Base-by-base conservation (phyloP, 495 filamentous ascomycete genomes). In the Staphylotrichum longicolle region DNA sequence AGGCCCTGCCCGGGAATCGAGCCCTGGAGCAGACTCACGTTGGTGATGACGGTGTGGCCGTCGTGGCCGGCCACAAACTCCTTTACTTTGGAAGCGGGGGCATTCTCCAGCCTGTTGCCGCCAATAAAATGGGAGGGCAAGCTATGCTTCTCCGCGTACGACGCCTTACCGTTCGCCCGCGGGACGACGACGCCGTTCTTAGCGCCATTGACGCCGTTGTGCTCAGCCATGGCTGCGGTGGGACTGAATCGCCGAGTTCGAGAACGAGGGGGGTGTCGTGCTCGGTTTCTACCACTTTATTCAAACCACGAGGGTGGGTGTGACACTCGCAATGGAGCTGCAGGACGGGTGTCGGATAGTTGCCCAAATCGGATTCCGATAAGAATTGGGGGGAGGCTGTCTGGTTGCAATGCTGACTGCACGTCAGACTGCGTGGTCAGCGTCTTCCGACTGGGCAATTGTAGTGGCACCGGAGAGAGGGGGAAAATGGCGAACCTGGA, bases 21-120 rank as follows among this genome's bases (percentile, higher is more conserved):
- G 20, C 20, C 1, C 20, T 27, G 20, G 20, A 27, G 20, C 20
- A 41, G 46, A 71, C 90, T 81, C 78, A 98, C 94, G 75, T 91
- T 96, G 60, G 89, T 95, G 70, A 99, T 98, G 67, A 97, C 92
- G 14, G 94, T 98, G 80, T 99, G 94, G 60, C 95, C 94, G 69
- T 91, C 89, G 75, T 96, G 82, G 15, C 79, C 77, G 34, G 91
- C 85, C 42, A 99, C 93, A 72, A 98, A 99, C 69, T 99, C 93
- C 82, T 94, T 96, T 33, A 98, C 90, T 65, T 81, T 83, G 57
- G 92, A 86, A 15, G 92, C 80, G 30, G 85, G 69, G 44, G 94
- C 93, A 69, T 85, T 87, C 42, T 85, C 85, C 63, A 99, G 78
- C 69, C 85, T 85, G 75, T 96, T 96, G 47, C 93, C 92, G 66